Base-by-base conservation (phyloP, 805 yeast species). In the Yarrowia osloensis region DNA sequence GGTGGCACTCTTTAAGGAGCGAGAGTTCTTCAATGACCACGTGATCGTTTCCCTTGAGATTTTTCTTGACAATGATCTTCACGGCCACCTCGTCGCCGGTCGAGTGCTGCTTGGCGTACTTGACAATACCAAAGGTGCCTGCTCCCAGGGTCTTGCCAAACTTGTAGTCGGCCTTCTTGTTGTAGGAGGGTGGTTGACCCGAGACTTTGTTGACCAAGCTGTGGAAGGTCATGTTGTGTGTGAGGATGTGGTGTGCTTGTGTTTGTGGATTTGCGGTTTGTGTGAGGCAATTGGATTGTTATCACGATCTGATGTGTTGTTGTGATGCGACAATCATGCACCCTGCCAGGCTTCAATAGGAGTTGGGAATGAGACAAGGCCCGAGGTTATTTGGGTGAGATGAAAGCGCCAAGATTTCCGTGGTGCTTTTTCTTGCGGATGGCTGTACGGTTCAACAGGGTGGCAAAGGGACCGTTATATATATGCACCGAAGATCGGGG, bases 121-220 rank as follows among this genome's bases (percentile, higher is more conserved):
- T 83, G 3, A 94, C 98, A 1, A 94, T 88, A 44, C 99, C 98
- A 77, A 91, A 95, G 0, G 96, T 86, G 5, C 99, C 98, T 0
- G 98, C 98, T 11, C 98, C 98, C 13, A 93, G 78, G 0, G 97
- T 91, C 68, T 85, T 85, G 13, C 93, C 94, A 75, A 92, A 90
- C 9, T 87, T 84, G 73, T 91, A 93, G 68, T 84, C 81, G 57
- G 82, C 76, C 77, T 91, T 91, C 73, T 90, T 84, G 47, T 81
- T 74, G 72, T 88, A 88, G 8, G 89, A 84, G 13, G 80, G 82
- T 0, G 96, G 96, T 75, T 90, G 95, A 6, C 93, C 91, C 54
- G 86, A 79, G 22, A 90, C 74, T 71, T 85, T 88, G 73, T 84
- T 81, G 68, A 89, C 28, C 19, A 77, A 52, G 42, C 65, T 68